These are phyloP conservation scores for Huntiella omanensis DNA, from an alignment of 2,329 filamentous ascomycete genomes.

Conservation along the genomic window DNA sequence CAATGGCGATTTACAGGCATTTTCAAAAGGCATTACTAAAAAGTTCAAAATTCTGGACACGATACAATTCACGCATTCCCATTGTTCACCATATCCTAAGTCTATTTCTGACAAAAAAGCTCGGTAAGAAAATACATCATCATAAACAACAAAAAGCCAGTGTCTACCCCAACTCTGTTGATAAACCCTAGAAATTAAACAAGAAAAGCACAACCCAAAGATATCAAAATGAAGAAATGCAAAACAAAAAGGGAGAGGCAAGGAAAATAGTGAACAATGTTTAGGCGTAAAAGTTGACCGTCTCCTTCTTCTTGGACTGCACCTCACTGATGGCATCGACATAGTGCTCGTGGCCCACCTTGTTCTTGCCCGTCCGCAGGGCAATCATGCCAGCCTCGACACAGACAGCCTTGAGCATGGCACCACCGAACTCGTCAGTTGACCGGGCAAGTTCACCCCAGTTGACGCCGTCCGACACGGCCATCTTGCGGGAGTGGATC, in stretches of 20 bases:
- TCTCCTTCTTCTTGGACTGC: constrained; percentile 88
- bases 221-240: too few species aligned
- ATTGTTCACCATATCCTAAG: too few species aligned
- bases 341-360: constrained; percentile 96
- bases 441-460: constrained; percentile 90
- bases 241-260: not conserved
- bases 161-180: too few species aligned
- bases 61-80: not conserved
- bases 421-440: constrained; percentile 95
- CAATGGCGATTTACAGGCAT: too few species aligned
- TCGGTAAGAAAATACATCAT: too few species aligned
- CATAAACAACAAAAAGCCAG: too few species aligned
- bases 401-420: constrained; percentile 94
- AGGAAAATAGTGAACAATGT: not conserved
- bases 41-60: too few species aligned
- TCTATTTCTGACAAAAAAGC: too few species aligned
- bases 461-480: constrained; percentile 79
- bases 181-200: too few species aligned
- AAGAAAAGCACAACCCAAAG: too few species aligned
- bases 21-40: too few species aligned
- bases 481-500: constrained; percentile 98
- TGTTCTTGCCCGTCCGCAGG: constrained; percentile 78
- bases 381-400: constrained; percentile 99
- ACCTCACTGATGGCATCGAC: constrained; percentile 97
- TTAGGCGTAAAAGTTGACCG: constrained; percentile 38